Evolutionary conservation across 2,329 filamentous ascomycete genomes (phyloP), one percentile per base, ranked within the genome.

Genomic region (Aspergillus sp.): DNA sequence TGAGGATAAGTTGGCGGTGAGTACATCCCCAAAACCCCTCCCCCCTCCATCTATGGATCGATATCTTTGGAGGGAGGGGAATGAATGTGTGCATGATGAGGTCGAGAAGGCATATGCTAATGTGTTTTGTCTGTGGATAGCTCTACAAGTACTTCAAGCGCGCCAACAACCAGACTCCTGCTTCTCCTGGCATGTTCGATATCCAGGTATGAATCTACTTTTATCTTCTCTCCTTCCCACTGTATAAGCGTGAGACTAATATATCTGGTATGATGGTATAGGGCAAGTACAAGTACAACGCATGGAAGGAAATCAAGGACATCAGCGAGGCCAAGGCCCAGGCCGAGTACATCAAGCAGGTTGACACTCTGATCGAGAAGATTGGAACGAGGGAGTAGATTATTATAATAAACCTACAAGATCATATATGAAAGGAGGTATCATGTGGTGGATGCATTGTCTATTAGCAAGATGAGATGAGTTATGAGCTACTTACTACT

Each of bases 231-330:
- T 41, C 23, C 32, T 1, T 19, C 48, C 13, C 50, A 45, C 30
- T 28, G 25, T 8, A 8, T 8, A 28, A 28, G 25, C 3, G 7
- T 28, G 25, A 28, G 25, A 28, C 25, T 64, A 51, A 51, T 47
- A 23, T 47, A 49, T 21, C 21, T 28, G 21, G 7, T 49, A 7
- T 28, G 9, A 15, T 49, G 45, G 17, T 65, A 63, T 55, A 92
- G 90, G 87, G 82, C 79, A 96, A 95, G 81, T 87, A 87, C 71
- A 96, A 96, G 85, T 86, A 88, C 80, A 84, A 82, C 70, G 87
- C 89, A 57, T 97, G 92, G 92, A 80, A 91, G 79, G 84, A 87
- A 73, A 71, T 87, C 64, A 85, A 86, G 71, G 85, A 92, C 63
- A 74, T 87, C 67, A 85, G 83, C 63, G 72, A 85, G 63, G 84